Evolutionary conservation across 805 yeast species (phyloP).

Genomic region (Huiozyma sinensis): DNA sequence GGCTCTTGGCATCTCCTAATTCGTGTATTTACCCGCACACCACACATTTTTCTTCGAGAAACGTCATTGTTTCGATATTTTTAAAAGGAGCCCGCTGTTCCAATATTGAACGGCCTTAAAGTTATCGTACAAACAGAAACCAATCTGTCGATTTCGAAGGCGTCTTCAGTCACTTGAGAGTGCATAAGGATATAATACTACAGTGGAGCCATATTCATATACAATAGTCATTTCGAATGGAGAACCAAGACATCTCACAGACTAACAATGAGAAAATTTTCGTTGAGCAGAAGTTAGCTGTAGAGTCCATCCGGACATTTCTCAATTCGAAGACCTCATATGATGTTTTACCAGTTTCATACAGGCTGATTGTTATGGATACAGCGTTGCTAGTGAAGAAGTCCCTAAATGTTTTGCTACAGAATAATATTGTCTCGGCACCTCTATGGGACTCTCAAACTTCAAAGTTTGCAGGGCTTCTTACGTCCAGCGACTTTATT

Average conservation of each 20-base stretch:
- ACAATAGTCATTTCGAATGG: neutral
- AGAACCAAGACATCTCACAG: neutral
- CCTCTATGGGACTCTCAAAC: conserved; percentile 92
- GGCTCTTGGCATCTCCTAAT: too few species aligned
- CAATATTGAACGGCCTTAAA: too few species aligned
- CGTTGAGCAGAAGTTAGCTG: conserved; percentile 58
- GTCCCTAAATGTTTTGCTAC: conserved; percentile 78
- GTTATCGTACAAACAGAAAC: too few species aligned
- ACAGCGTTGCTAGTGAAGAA: conserved; percentile 84
- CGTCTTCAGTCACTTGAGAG: too few species aligned
- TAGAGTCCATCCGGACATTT: conserved; percentile 73
- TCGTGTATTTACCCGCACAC: too few species aligned
- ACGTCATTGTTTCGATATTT: too few species aligned
- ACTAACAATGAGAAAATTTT: conserved; percentile 3
- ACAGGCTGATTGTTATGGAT: conserved; percentile 85
- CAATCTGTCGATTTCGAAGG: too few species aligned
- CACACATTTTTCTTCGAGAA: too few species aligned
- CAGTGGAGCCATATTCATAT: neutral
- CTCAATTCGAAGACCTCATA: conserved; percentile 86
- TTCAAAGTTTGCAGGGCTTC: conserved; percentile 84
- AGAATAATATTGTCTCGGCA: conserved; percentile 90
- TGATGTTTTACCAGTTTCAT: conserved; percentile 93
- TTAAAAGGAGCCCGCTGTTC: too few species aligned
- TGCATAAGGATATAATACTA: neutral
- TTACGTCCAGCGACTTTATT: conserved; percentile 86